Base-by-base conservation (phyloP, 768 basidiomycete genomes). In the Amylocystis lapponica region DNA sequence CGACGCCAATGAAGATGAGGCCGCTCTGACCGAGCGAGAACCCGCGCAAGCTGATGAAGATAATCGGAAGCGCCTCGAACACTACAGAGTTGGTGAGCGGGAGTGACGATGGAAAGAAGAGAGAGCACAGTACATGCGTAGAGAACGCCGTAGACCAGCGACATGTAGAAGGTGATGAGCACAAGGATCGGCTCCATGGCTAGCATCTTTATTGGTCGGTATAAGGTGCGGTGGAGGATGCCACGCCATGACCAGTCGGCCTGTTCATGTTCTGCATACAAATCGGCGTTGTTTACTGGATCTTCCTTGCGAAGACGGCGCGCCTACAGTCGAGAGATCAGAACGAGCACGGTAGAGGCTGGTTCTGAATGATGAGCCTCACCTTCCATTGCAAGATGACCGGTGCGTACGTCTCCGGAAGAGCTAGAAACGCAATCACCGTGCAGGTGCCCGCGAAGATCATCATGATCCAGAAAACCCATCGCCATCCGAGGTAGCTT, bases 381-480 rank as follows among this genome's bases (percentile, higher is more conserved):
- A 41, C 49, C 41, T 53, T 51, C 42, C 40, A 31, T 32, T 65
- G 61, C 4, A 86, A 68, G 9, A 85, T 57, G 9, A 81, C 66
- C 0, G 84, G 82, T 0, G 74, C 77, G 50, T 79, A 86, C 9
- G 84, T 85, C 62, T 87, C 84, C 0, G 81, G 81, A 0, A 83
- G 62, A 46, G 72, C 55, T 21, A 76, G 40, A 16, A 75, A 42
- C 25, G 67, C 61, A 37, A 77, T 47, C 9, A 69, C 7, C 3
- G 73, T 75, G 54, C 78, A 78, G 5, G 58, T 53, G 0, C 71
- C 75, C 0, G 79, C 75, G 47, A 81, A 78, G 13, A 81, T 75
- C 69, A 81, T 75, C 74, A 77, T 78, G 42, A 83, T 69, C 78
- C 81, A 83, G 64, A 78, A 84, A 1, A 83, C 68, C 77, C 78